These are phyloP conservation scores for Pythium rhizo-oryzae DNA, from an alignment of 352 stramenopile genomes.

Conservation along the genomic window DNA sequence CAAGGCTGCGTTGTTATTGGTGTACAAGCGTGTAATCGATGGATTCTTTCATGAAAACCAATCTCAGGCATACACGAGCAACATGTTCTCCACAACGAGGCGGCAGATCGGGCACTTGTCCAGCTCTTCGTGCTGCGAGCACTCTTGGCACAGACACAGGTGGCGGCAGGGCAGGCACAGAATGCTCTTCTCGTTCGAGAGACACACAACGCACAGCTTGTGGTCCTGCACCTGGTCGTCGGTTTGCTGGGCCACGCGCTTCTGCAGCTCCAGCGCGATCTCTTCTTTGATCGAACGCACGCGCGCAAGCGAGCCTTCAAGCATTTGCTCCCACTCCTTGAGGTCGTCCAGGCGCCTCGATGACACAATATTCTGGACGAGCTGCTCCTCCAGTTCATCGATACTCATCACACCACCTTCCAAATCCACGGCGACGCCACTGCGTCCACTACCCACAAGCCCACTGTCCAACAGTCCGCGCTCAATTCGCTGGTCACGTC, in stretches of 20 bases:
- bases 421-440: constrained; percentile 31
- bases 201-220: constrained; percentile 86
- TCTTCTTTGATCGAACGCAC: constrained; percentile 72
- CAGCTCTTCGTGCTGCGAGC: constrained; percentile 71
- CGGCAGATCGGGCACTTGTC: constrained; percentile 85
- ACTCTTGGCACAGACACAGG: constrained; percentile 78
- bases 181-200: constrained; percentile 84
- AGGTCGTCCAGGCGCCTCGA: constrained; percentile 53
- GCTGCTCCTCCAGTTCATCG: constrained; percentile 35
- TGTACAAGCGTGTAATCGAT: neutral
- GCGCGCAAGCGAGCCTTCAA: constrained; percentile 59
- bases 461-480: constrained; percentile 24
- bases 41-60: neutral
- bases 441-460: neutral
- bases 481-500: constrained; percentile 31
- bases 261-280: constrained; percentile 74
- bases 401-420: constrained; percentile 34
- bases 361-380: constrained; percentile 34
- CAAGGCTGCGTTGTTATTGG: neutral
- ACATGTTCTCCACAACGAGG: constrained; percentile 79
- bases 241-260: constrained; percentile 73
- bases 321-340: constrained; percentile 70
- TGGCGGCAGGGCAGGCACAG: constrained; percentile 83
- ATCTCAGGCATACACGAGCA: constrained; percentile 78
- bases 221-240: constrained; percentile 76